phyloP scores from a whole-genome alignment of 352 stramenopile species.

The Globisporangium cystogenes region DNA sequence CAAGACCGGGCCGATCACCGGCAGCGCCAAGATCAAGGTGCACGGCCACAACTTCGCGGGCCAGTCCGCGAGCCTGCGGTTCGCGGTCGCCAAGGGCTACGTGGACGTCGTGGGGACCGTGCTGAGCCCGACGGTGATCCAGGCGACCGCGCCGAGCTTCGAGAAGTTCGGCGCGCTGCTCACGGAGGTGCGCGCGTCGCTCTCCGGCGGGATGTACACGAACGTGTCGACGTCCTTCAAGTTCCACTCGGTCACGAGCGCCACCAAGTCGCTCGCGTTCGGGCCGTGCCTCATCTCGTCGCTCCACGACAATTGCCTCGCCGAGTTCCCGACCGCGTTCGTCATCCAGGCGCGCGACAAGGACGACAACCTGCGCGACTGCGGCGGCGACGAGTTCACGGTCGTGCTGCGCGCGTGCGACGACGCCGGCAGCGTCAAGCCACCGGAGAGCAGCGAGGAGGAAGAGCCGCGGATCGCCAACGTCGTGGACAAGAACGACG shows the following conservation, averaged over 20 bases:
- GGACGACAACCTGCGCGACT: constrained; percentile 84
- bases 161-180: constrained; percentile 90
- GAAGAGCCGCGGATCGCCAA: constrained; percentile 23
- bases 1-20: constrained; percentile 92
- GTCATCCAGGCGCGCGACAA: constrained; percentile 92
- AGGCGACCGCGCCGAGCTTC: constrained; percentile 91
- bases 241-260: constrained; percentile 94
- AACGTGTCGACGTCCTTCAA: constrained; percentile 85
- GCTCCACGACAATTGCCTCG: constrained; percentile 60
- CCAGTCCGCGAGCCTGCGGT: constrained; percentile 83
- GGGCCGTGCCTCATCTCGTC: constrained; percentile 83
- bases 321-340: constrained; percentile 78
- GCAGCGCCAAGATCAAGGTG: constrained; percentile 87
- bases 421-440: constrained; percentile 12
- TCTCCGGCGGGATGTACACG: constrained; percentile 90
- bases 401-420: constrained; percentile 43
- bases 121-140: constrained; percentile 79
- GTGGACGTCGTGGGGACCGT: constrained; percentile 89
- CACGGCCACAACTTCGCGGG: constrained; percentile 92
- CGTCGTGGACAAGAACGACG: constrained; percentile 89
- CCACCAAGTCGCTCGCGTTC: constrained; percentile 91
- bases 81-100: constrained; percentile 91
- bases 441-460: constrained; percentile 10
- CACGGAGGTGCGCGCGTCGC: constrained; percentile 86
- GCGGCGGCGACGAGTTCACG: constrained; percentile 93